Evolutionary conservation across 768 basidiomycete genomes (phyloP), one percentile per base, ranked within the genome.

Genomic region (Leccinum rimulosum): DNA sequence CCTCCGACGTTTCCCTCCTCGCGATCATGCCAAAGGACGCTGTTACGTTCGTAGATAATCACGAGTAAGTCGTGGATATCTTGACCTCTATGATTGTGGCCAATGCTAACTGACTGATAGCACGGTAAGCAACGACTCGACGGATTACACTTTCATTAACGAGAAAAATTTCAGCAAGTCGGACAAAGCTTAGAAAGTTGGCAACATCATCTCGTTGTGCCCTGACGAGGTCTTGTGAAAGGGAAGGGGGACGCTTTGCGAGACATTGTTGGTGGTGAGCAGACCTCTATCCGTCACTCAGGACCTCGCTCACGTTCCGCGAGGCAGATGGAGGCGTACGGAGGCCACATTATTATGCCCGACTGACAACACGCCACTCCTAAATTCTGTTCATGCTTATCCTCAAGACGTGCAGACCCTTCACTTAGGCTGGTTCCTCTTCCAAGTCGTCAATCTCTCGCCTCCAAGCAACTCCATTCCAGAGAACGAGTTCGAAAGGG

Each of bases 151-250:
- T 11, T 38, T 8, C 28, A 25, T 36, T 66, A 15, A 66, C 33
- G 22, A 33, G 31, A 30, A 19, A 27, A 47, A 56, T 47, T 61
- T 28, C 53, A 84, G 82, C 83, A 84, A 82, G 74, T 83, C 30
- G 91, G 92, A 1, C 89, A 91, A 70, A 83, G 82, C 28, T 73
- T 93, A 54, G 87, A 93, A 71, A 93, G 92, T 66, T 93, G 91
- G 91, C 75, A 99, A 97, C 79, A 99, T 98, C 73, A 98, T 99
- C 66, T 96, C 97, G 11, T 82, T 99, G 55, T 88, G 88, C 67
- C 95, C 97, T 3, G 97, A 99, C 67, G 97, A 99, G 62, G 97
- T 98, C 5, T 74, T 98, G 64, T 81, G 96, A 53, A 98, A 99
- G 73, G 97, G 97, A 35, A 92, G 86, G 69, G 97, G 97, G 9